Evolutionary conservation across 2,329 filamentous ascomycete species (phyloP), one percentile per base, ranked within the genome.

Genomic region (Westerdykella aurantiaca): DNA sequence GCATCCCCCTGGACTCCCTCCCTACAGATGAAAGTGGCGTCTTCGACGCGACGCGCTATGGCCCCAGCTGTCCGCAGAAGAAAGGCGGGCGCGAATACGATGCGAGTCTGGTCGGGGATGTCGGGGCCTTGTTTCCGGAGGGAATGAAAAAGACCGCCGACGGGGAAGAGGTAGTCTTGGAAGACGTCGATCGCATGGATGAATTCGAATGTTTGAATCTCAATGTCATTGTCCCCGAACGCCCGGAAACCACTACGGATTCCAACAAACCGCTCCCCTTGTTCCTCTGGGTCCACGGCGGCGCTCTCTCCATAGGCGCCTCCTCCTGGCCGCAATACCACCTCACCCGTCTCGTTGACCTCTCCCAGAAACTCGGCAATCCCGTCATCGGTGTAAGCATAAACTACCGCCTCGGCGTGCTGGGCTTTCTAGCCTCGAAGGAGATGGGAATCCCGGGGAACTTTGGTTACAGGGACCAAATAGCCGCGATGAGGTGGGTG

Each of bases 271-370:
- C 21, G 22, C 59, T 78, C 4, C 77, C 76, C 0, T 76, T 79
- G 0, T 64, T 79, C 21, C 66, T 74, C 1, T 77, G 75, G 53
- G 68, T 79, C 3, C 75, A 79, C 45, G 76, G 77, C 1, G 76
- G 77, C n/a, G 76, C 70, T 0, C 68, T 76, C 31, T 60, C 63
- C 6, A 65, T 72, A 7, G 77, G 76, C 6, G 71, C 70, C 2
- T 76, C 72, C 34, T 74, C 64, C 4, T 79, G 73, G 70, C 77
- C 76, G 1, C 73, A 79, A 41, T 77, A 74, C 51, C 48, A 78
- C 44, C 56, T 73, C 10, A 57, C 53, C 1, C 61, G 63, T 1
- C 55, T 80, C 12, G 72, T 77, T 0, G 66, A 69, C 44, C 51
- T 73, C 7, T 71, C 71, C 1, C 55, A 60, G 0, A 60, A 70